Percentiles rank a stretch among this genome's conserved stretches.
phyloP scores from a whole-genome alignment of 306 rosid species.

The Erythrophleum fordii region DNA sequence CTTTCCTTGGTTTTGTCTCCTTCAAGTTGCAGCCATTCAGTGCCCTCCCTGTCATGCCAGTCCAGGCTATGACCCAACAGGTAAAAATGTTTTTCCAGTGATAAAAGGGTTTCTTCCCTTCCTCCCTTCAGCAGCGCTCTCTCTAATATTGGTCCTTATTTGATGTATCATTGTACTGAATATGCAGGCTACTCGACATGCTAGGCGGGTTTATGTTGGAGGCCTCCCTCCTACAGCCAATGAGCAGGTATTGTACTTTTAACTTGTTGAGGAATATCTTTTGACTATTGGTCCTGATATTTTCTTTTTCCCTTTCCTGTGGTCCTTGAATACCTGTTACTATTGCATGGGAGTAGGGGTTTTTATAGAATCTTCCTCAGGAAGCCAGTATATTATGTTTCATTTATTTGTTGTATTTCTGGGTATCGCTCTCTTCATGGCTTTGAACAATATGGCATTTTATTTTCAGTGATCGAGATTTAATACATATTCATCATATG shows the following conservation, averaged over 20 bases:
- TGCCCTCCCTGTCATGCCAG: constrained; percentile 95
- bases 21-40: constrained; percentile 70
- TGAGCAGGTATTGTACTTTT: constrained; percentile 70
- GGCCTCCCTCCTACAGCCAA: constrained; percentile 99
- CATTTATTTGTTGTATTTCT: neutral
- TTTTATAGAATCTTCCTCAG: neutral
- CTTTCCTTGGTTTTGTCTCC: constrained; percentile 15
- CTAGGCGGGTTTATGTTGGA: constrained; percentile 96
- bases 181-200: constrained; percentile 94
- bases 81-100: constrained; percentile 41
- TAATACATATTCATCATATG: neutral
- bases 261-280: too few relatives aligned
- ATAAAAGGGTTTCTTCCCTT: neutral
- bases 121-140: neutral
- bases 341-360: neutral
- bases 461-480: too few relatives aligned
- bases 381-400: neutral
- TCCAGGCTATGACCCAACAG: constrained; percentile 99
- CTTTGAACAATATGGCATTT: neutral
- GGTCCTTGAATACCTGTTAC: neutral
- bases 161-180: neutral
- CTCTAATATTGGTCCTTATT: constrained; percentile 26
- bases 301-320: neutral
- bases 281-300: neutral
- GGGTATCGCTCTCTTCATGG: neutral